Percentiles rank a stretch among this genome's conserved stretches.
phyloP scores from a whole-genome alignment of 305 asterid species.

The Fraxinus paxiana region DNA sequence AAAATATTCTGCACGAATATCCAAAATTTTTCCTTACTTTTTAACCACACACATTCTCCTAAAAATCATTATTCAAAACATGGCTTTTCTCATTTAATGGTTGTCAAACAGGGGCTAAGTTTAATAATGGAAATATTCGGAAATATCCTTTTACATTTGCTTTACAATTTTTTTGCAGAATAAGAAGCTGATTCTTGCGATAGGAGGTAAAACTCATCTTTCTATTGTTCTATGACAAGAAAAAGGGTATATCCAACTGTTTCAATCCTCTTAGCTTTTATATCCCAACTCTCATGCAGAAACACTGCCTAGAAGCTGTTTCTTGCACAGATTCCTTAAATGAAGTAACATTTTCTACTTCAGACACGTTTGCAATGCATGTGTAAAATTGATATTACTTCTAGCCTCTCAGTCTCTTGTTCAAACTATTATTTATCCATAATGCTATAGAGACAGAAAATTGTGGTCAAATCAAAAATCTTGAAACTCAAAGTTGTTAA shows the following conservation, averaged over 20 bases:
- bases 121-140: not conserved
- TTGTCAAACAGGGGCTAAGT: not conserved
- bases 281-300: not conserved
- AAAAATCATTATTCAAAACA: too few relatives aligned
- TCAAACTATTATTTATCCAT: not conserved
- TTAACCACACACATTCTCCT: too few relatives aligned
- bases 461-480: not conserved
- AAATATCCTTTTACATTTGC: not conserved
- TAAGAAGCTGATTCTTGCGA: not conserved
- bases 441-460: not conserved
- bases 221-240: not conserved
- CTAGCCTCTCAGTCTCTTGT: not conserved
- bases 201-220: not conserved
- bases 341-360: not conserved
- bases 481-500: not conserved
- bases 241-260: not conserved
- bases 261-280: not conserved
- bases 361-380: not conserved
- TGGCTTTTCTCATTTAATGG: too few relatives aligned
- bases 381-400: not conserved
- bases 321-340: not conserved
- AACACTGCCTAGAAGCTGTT: not conserved
- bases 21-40: too few relatives aligned
- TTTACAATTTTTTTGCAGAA: not conserved
- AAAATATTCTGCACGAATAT: too few relatives aligned